phyloP scores from a whole-genome alignment of 2,329 filamentous ascomycete genomes.

The Hymenoscyphus salicellus region DNA sequence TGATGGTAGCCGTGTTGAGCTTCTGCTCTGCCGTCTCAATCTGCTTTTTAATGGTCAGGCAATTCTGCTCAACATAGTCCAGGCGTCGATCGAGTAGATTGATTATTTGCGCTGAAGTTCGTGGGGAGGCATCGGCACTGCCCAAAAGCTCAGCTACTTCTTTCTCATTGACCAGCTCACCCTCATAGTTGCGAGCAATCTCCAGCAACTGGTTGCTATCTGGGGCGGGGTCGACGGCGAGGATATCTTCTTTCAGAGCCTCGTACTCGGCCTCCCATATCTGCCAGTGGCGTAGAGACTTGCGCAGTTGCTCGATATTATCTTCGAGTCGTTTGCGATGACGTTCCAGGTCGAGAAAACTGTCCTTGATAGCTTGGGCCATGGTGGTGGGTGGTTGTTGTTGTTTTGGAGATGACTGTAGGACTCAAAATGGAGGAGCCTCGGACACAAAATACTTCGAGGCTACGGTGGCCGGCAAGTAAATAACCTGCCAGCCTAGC shows the following conservation, averaged over 20 bases:
- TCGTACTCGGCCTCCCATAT: conserved; percentile 92
- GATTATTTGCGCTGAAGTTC: conserved; percentile 61
- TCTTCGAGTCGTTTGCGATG: conserved; percentile 73
- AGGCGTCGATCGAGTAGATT: conserved; percentile 70
- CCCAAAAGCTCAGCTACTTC: conserved; percentile 50
- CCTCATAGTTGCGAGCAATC: conserved; percentile 50
- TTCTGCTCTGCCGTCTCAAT: conserved; percentile 65
- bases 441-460: too few relatives aligned
- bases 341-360: conserved; percentile 66
- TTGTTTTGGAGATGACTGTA: not conserved
- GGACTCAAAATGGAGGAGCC: not conserved
- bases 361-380: conserved; percentile 34
- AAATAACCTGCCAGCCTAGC: too few relatives aligned
- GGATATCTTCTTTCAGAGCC: conserved; percentile 77
- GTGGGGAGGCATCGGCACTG: conserved; percentile 39
- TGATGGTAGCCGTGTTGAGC: conserved; percentile 59
- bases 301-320: conserved; percentile 69
- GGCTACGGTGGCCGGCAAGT: too few relatives aligned
- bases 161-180: conserved; percentile 60
- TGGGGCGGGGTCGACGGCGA: conserved; percentile 44
- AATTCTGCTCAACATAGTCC: conserved; percentile 86
- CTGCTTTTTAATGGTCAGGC: conserved; percentile 68
- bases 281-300: conserved; percentile 82
- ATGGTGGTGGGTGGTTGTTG: conserved; percentile 20
- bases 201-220: conserved; percentile 49